Evolutionary conservation across 306 rosid species (phyloP), one percentile per base, ranked within the genome.

Genomic region (Fagus sylvatica): DNA sequence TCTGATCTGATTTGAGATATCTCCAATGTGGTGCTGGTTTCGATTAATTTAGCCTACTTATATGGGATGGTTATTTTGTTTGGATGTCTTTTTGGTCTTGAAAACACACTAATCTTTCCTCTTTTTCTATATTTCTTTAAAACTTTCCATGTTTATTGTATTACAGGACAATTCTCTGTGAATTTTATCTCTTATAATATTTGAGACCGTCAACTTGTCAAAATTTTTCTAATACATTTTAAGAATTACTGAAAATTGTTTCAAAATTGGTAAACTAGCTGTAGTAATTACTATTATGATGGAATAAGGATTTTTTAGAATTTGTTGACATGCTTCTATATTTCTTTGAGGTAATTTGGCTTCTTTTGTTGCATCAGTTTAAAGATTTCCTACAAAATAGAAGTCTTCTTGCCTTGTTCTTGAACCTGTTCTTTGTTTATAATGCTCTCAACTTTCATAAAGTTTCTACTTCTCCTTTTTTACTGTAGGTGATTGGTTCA

Each of bases 401-500:
- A 37, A 17, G 71, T 17, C 49, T 9, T 65, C 46, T 36, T 65
- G 49, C 71, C 49, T 39, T 65, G 41, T 12, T 37, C 30, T 65
- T 65, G 49, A 65, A 65, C 12, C 30, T 46, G 34, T 43, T 69
- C 64, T 53, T 19, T 51, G 62, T 32, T 48, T 78, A 15, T 8
- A 43, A 33, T 79, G 76, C 56, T 57, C 15, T 5, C 66, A 32
- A 22, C 42, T 33, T 65, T 73, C 72, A 43, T 67, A 40, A 54
- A 68, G 65, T 57, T 32, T 54, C 53, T 74, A 41, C 69, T 40
- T 76, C 37, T 15, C 5, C 72, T 79, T 19, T 46, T 72, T 79
- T 36, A 51, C 66, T 80, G 37, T 76, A 93, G 98, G 97, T 93
- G 84, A 93, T 93, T 86, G 97, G 97, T 70, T 91, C 98, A 41